Evolutionary conservation across 805 yeast species (phyloP).

Genomic region (Scheffersomyces lignosus): DNA sequence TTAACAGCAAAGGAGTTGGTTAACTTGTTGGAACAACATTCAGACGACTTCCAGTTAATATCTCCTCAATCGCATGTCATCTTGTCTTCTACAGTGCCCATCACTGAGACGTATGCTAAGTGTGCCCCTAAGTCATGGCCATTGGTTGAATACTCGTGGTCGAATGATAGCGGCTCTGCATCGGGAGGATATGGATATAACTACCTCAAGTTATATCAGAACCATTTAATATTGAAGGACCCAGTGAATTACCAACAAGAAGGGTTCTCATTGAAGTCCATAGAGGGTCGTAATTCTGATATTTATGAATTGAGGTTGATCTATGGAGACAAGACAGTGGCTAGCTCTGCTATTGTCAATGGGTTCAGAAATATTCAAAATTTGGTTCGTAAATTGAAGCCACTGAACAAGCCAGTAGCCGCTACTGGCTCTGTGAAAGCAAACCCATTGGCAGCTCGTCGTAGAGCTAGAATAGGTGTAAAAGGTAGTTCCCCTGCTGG

Average conservation of each 20-base stretch:
- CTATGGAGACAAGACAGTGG: constrained; percentile 39
- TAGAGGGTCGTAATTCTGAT: constrained; percentile 76
- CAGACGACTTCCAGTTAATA: constrained; percentile 33
- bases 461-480: constrained; percentile 38
- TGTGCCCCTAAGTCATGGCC: constrained; percentile 67
- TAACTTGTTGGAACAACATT: constrained; percentile 62
- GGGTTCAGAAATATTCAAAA: constrained; percentile 96
- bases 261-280: constrained; percentile 29
- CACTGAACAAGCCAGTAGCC: constrained; percentile 16
- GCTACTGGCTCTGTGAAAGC: constrained; percentile 16
- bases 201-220: constrained; percentile 49
- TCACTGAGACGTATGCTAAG: constrained; percentile 21
- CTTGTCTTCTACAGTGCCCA: constrained; percentile 1
- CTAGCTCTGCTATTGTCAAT: constrained; percentile 64
- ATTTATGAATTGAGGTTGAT: constrained; percentile 66
- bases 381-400: constrained; percentile 77
- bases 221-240: constrained; percentile 18
- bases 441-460: constrained; percentile 43
- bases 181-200: constrained; percentile 89
- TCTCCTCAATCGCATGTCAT: constrained; percentile 13
- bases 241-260: constrained; percentile 15
- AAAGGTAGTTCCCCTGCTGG: constrained; percentile 1
- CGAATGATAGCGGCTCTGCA: constrained; percentile 71
- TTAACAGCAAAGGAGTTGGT: constrained; percentile 87
- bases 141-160: constrained; percentile 59